Base-by-base conservation (phyloP, 2,329 filamentous ascomycete species). In the Trichoderma endophyticum region DNA sequence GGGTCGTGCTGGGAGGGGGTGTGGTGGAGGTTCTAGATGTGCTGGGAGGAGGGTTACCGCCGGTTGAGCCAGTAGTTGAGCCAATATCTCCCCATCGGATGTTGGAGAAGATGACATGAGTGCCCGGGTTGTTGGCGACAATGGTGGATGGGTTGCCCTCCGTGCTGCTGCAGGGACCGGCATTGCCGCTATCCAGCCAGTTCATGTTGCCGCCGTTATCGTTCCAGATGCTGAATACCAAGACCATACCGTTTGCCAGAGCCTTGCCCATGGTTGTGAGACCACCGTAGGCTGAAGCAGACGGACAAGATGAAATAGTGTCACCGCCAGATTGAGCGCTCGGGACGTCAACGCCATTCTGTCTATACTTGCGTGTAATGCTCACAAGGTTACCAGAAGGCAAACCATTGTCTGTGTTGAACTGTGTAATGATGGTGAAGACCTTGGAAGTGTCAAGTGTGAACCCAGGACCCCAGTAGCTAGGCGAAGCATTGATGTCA, bases 51-150 rank as follows among this genome's bases (percentile, higher is more conserved):
- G 51, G 18, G 8, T 21, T 28, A 15, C 51, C 54, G 12, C 56
- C 36, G 9, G 66, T 32, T 7, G 62, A 66, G 48, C 21, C 21
- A 18, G 66, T 69, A 12, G 74, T 90, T 21, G 86, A 87, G 5
- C 84, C 87, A 75, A 90, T 86, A 74, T 90, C 87, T n/a, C 88
- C 88, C 83, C 87, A 88, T 76, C 84, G 85, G 75, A 90, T 86
- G 75, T 89, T 85, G 73, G 84, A 86, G 76, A 88, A 90, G 1
- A 81, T 84, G 4, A 90, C 86, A 15, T 81, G 81, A 0, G 88
- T 85, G 63, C 81, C 80, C 1, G 86, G 84, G 75, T 86, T 80
- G 15, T 86, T 77, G 61, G 81, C 78, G 69, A 82, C 73, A 71
- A 90, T 87, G 15, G 82, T 79, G 48, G 79, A 78, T 0, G 88